Percentiles rank a stretch among this genome's conserved stretches.
Evolutionary conservation across 352 stramenopile genomes (phyloP).

Genomic region (Nothophytophthora sp.): DNA sequence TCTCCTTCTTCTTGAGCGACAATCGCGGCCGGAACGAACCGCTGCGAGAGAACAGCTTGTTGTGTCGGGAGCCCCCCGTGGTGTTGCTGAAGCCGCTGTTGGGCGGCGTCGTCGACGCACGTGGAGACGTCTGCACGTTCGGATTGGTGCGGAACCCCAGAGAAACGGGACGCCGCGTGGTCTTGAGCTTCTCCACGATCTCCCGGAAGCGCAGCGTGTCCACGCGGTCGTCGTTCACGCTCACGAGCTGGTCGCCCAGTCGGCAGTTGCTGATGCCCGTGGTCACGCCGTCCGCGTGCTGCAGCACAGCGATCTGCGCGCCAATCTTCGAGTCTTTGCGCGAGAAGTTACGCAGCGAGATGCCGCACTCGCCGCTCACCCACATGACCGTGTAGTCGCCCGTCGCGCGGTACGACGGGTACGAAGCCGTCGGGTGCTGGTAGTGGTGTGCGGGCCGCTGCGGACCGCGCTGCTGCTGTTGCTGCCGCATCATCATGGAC

Average conservation of each 20-base stretch:
- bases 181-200: slow-evolving; percentile 84
- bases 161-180: slow-evolving; percentile 61
- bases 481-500: slow-evolving; percentile 28
- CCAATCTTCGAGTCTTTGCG: slow-evolving; percentile 60
- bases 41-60: slow-evolving; percentile 11
- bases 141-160: slow-evolving; percentile 72
- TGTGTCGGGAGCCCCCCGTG: slow-evolving; percentile 10
- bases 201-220: slow-evolving; percentile 58
- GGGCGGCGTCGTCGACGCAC: slow-evolving; percentile 13
- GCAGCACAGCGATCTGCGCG: slow-evolving; percentile 77
- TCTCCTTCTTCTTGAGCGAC: slow-evolving; percentile 9
- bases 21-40: background rate
- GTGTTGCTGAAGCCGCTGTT: slow-evolving; percentile 14
- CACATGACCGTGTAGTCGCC: slow-evolving; percentile 76
- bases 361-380: slow-evolving; percentile 82
- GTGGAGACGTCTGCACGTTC: slow-evolving; percentile 68
- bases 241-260: slow-evolving; percentile 74
- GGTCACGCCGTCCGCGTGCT: slow-evolving; percentile 77
- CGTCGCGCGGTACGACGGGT: slow-evolving; percentile 1
- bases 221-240: slow-evolving; percentile 71
- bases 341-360: slow-evolving; percentile 84
- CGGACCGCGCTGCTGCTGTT: slow-evolving; percentile 22
- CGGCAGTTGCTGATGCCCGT: slow-evolving; percentile 78
- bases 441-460: slow-evolving; percentile 5
- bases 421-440: slow-evolving; percentile 10